Conservation (phyloP, 2,329 filamentous ascomycete genomes). For the Setomelanomma holmii region DNA sequence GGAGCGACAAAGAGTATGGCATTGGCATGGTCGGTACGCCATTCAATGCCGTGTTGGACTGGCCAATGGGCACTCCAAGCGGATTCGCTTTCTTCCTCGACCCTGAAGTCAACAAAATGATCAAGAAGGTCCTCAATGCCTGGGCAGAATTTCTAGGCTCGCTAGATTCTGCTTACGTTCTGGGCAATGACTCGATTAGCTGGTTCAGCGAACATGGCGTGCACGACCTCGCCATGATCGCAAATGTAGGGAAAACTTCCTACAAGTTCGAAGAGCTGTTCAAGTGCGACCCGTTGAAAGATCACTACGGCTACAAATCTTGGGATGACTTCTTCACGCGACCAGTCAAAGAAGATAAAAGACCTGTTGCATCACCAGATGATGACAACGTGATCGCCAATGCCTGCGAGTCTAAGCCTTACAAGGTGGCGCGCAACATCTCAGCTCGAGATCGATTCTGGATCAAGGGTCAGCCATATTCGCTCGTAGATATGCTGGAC, state of each 20-base stretch:
- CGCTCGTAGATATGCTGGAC: conserved; percentile 67
- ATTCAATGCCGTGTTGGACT: conserved; percentile 65
- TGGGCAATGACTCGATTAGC: conserved; percentile 43
- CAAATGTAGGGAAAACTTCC: conserved; percentile 22
- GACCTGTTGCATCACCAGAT: conserved; percentile 65
- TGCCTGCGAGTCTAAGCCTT: conserved; percentile 69
- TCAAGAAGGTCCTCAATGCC: conserved; percentile 60
- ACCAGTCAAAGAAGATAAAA: conserved; percentile 59
- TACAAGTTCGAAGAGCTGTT: conserved; percentile 67
- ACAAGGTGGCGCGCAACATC: conserved; percentile 59
- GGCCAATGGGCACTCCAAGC: conserved; percentile 63
- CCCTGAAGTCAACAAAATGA: conserved; percentile 50
- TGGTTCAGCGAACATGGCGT: conserved; percentile 53
- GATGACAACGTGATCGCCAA: conserved; percentile 66
- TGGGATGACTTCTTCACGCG: conserved; percentile 78
- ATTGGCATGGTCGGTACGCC: conserved; percentile 61
- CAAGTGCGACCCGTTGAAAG: conserved; percentile 62
- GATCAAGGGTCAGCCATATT: conserved; percentile 74
- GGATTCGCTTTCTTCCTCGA: conserved; percentile 60
- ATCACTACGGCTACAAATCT: conserved; percentile 67
- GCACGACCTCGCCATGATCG: conserved; percentile 38
- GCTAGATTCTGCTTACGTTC: conserved; percentile 46
- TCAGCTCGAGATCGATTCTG: conserved; percentile 69
- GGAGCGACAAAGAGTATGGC: conserved; percentile 48
- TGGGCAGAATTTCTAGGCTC: conserved; percentile 53